Evolutionary conservation across 2,329 filamentous ascomycete species (phyloP), one percentile per base, ranked within the genome.

Genomic region (Colletotrichum euphorbiae): DNA sequence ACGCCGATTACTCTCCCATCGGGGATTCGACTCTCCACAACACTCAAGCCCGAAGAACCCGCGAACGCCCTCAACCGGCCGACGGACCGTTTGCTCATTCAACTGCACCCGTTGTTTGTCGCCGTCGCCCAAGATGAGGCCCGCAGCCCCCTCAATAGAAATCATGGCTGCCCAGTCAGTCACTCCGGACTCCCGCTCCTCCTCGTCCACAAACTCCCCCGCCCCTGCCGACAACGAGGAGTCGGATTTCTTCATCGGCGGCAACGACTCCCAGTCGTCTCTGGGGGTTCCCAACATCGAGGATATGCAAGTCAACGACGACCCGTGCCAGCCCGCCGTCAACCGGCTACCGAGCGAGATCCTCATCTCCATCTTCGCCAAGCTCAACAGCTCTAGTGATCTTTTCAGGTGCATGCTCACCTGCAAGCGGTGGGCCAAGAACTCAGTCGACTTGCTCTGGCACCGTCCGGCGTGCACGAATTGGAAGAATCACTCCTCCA

Each of bases 191-290:
- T 88, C 85, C 46, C 82, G 85, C 70, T 87, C 86, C 1, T 87
- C 86, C 3, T 92, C 90, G 6, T 91, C 91, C 7, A 92, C 90
- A 66, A 92, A 91, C 76, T 94, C 92, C 1, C 91, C 92, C 50
- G 88, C 87, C 58, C 89, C 91, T 59, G 89, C 89, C 77, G 91
- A 93, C 76, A 93, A 97, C 80, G 92, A 94, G 76, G 95, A 98
- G 80, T 97, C 94, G 73, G 95, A 98, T 81, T 97, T 96, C 80
- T 96, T 96, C 79, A 91, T 92, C 77, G 88, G 87, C 65, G 91
- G 92, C 74, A 97, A 98, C 82, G 95, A 98, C 81, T 98, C 95
- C 4, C 88, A 96, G 77, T 98, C 95, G 1, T 98, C 95, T 1
- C 87, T 98, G 64, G 94, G 93, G 60, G 89, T 93, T 38, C 91